Percentiles rank a stretch among this genome's conserved stretches.
Evolutionary conservation across 805 yeast species (phyloP).

Genomic region (Candida loeiensis): DNA sequence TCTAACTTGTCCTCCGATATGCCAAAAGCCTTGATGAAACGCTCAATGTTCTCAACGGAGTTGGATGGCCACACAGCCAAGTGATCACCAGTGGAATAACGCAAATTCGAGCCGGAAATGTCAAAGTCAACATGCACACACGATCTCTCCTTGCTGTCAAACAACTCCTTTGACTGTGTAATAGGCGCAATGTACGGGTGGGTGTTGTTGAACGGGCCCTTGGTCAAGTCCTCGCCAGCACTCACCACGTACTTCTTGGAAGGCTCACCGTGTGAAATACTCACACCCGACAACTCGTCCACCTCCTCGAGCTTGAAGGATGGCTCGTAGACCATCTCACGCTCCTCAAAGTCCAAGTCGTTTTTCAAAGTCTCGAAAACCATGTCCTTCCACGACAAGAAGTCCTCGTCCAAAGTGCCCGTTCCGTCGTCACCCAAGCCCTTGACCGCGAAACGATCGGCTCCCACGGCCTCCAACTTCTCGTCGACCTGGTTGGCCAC

Average conservation of each 20-base stretch:
- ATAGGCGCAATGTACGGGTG: conserved; percentile 84
- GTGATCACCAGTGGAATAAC: conserved; percentile 94
- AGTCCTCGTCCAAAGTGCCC: conserved; percentile 95
- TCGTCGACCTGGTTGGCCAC: conserved; percentile 63
- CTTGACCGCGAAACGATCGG: conserved; percentile 63
- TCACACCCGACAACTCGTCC: conserved; percentile 16
- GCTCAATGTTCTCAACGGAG: conserved; percentile 67
- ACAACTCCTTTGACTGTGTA: conserved; percentile 60
- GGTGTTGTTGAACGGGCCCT: conserved; percentile 74
- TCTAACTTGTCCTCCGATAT: conserved; percentile 47
- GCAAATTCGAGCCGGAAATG: conserved; percentile 65
- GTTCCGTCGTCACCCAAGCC: conserved; percentile 96
- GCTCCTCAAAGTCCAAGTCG: conserved; percentile 68
- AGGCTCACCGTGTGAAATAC: conserved; percentile 73
- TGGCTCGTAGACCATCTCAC: conserved; percentile 77
- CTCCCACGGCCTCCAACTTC: conserved; percentile 60
- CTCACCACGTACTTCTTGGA: conserved; percentile 42
- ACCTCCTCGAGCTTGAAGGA: conserved; percentile 45
- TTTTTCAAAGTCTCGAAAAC: conserved; percentile 64
- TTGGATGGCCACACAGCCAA: conserved; percentile 94
- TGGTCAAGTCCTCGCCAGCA: conserved; percentile 21
- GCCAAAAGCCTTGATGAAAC: conserved; percentile 62
- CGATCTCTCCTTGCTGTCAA: conserved; percentile 58
- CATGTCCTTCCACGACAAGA: conserved; percentile 84
- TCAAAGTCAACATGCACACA: conserved; percentile 93